Evolutionary conservation across 257 asterid genomes (phyloP).

Genomic region (Echites panduratus): DNA sequence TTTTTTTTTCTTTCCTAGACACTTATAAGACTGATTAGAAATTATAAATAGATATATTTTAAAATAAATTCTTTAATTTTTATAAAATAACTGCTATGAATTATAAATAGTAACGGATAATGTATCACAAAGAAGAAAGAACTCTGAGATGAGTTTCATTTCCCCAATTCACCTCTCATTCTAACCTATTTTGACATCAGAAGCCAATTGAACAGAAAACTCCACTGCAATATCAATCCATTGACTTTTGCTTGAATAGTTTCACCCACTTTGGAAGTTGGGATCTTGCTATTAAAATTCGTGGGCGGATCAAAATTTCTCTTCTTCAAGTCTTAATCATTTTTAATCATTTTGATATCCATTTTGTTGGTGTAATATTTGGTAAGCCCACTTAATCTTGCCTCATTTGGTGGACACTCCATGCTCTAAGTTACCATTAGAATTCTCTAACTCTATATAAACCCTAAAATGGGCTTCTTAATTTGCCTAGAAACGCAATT

Average conservation of each 20-base stretch:
- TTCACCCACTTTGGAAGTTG: constrained; percentile 24
- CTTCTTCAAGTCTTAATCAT: constrained; percentile 23
- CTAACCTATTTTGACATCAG: constrained; percentile 14
- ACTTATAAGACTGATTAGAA: too few relatives aligned
- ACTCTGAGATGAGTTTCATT: not conserved
- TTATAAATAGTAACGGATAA: too few relatives aligned
- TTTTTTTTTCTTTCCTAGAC: too few relatives aligned
- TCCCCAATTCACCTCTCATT: not conserved
- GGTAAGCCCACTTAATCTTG: constrained; percentile 50
- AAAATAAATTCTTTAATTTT: too few relatives aligned
- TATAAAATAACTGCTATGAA: too few relatives aligned
- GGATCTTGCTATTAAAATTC: constrained; percentile 19
- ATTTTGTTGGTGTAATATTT: constrained; percentile 21
- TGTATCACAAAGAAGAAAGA: too few relatives aligned
- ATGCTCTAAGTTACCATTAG: constrained; percentile 16
- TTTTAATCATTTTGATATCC: constrained; percentile 9
- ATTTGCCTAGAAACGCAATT: not conserved
- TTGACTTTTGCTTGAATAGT: constrained; percentile 22
- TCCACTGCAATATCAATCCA: constrained; percentile 17
- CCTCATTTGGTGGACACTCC: constrained; percentile 51
- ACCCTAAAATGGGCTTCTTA: not conserved
- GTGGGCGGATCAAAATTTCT: not conserved
- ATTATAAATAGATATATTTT: too few relatives aligned
- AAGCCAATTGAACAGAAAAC: constrained; percentile 22
- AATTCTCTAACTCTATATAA: constrained; percentile 18